Percentiles rank a stretch among this genome's conserved stretches.
phyloP scores from a whole-genome alignment of 495 filamentous ascomycete genomes.

The Neurospora tetrasperma region DNA sequence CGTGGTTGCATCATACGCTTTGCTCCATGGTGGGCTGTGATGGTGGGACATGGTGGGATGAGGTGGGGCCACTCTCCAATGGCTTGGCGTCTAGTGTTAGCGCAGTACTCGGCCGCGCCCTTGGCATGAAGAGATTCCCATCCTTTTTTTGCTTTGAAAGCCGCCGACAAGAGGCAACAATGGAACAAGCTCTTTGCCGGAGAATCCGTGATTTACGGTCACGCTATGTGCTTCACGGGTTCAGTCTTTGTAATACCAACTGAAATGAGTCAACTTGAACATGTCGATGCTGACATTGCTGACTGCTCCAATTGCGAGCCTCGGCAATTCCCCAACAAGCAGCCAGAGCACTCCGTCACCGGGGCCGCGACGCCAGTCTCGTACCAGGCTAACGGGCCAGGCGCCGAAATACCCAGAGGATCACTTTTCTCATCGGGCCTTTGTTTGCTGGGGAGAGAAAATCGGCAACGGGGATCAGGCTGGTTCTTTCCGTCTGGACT shows the following conservation, averaged over 20 bases:
- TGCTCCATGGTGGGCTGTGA: background rate
- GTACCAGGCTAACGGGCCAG: background rate
- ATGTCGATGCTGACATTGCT: background rate
- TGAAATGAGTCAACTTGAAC: background rate
- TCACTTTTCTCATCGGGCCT: background rate
- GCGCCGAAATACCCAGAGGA: background rate
- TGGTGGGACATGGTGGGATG: background rate
- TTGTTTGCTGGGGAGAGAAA: background rate
- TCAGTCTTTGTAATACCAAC: background rate
- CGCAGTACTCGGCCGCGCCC: background rate
- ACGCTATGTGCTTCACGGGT: background rate
- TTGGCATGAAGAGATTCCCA: background rate
- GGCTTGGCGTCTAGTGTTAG: background rate
- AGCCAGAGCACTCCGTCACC: background rate
- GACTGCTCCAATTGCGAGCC: background rate
- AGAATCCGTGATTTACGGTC: background rate
- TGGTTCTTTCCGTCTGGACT: background rate
- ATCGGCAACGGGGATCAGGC: background rate
- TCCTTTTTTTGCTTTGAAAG: background rate
- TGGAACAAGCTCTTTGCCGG: background rate
- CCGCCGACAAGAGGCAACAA: background rate
- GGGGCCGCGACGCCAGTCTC: background rate
- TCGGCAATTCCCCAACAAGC: background rate
- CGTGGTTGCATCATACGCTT: conserved; percentile 18
- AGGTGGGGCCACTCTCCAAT: background rate